Percentiles rank a stretch among this genome's conserved stretches.
These are phyloP conservation scores for Chrysanthemum lavandulifolium DNA, from an alignment of 129 eudicot species.

Conservation along the genomic window DNA sequence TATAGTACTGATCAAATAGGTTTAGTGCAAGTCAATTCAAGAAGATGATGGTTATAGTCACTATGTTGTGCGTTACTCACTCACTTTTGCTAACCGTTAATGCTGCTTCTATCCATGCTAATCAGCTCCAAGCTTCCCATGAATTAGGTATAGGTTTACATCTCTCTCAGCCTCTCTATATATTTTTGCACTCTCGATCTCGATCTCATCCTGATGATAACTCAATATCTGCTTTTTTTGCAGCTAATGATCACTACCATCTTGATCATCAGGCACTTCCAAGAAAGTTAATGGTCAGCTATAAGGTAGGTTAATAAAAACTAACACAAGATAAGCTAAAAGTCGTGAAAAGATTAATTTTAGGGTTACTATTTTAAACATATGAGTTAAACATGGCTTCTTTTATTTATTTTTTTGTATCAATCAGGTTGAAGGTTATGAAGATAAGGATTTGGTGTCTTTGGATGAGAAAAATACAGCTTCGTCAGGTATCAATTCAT, in stretches of 20 bases:
- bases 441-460: conserved; percentile 16
- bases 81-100: conserved; percentile 22
- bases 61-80: conserved; percentile 24
- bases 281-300: conserved; percentile 29
- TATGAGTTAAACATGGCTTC: not conserved
- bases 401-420: not conserved
- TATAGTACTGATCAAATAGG: conserved; percentile 12
- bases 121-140: conserved; percentile 28
- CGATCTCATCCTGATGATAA: not conserved
- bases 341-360: not conserved
- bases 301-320: conserved; percentile 9
- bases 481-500: conserved; percentile 26
- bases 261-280: conserved; percentile 24
- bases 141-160: conserved; percentile 17
- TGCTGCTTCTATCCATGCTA: conserved; percentile 26
- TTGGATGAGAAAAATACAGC: conserved; percentile 8
- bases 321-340: not conserved
- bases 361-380: not conserved
- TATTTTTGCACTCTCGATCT: not conserved
- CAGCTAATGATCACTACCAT: conserved; percentile 16
- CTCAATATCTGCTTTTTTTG: not conserved
- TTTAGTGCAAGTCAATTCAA: conserved; percentile 1
- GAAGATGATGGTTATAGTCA: conserved; percentile 19
- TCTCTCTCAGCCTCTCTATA: not conserved
- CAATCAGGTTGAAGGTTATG: conserved; percentile 21